These are phyloP conservation scores for Acanthamoeba castellanii DNA, from an alignment of 208 protist species.

Conservation along the genomic window DNA sequence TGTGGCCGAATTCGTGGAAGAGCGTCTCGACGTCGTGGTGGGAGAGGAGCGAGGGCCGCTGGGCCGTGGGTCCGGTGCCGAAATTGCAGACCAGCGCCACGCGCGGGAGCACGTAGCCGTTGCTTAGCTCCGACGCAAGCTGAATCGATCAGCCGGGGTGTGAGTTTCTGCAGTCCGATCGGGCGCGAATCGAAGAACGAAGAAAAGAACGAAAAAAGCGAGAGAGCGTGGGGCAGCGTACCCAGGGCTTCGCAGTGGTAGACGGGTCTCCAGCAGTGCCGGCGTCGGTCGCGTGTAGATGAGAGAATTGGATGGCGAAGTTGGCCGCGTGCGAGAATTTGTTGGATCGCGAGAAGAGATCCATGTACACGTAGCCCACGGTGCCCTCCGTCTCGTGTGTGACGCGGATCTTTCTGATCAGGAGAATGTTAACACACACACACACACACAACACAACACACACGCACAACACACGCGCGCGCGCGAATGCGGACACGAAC, in stretches of 20 bases:
- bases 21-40: constrained; percentile 76
- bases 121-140: background rate
- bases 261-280: too few species aligned
- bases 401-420: constrained; percentile 25
- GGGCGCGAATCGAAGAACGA: too few species aligned
- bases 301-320: constrained; percentile 66
- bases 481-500: background rate
- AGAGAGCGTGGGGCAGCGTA: background rate
- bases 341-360: constrained; percentile 46
- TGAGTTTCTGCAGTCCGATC: background rate
- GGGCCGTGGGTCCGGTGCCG: background rate
- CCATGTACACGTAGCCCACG: constrained; percentile 57
- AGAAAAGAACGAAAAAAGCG: too few species aligned
- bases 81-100: constrained; percentile 58
- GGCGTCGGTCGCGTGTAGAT: background rate
- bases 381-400: constrained; percentile 37
- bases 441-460: background rate
- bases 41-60: constrained; percentile 56
- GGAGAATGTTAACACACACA: background rate
- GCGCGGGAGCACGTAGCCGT: background rate
- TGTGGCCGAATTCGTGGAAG: constrained; percentile 82
- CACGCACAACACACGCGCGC: too few species aligned
- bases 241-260: background rate
- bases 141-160: background rate
- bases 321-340: constrained; percentile 57